These are phyloP conservation scores for Lumnitzera littorea DNA, from an alignment of 345 rosid species.

Conservation along the genomic window DNA sequence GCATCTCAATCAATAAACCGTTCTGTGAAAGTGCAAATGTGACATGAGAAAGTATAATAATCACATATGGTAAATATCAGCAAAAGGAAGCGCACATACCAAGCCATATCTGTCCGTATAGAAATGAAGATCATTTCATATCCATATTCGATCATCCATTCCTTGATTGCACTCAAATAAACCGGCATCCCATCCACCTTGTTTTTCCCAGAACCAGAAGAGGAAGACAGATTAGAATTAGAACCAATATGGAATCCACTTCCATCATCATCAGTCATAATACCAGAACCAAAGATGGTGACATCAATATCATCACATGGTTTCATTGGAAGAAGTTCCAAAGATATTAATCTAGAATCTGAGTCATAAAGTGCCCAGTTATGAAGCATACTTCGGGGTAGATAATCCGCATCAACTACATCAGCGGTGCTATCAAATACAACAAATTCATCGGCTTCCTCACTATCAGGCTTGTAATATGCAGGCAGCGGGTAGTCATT, in stretches of 20 bases:
- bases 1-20: too few species aligned
- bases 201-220: conserved; percentile 22
- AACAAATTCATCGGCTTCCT: conserved; percentile 66
- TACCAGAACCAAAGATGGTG: conserved; percentile 68
- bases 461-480: conserved; percentile 41
- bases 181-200: conserved; percentile 40
- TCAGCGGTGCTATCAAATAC: conserved; percentile 34
- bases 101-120: conserved; percentile 69
- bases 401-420: conserved; percentile 30
- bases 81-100: conserved; percentile 33
- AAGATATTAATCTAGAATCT: conserved; percentile 55
- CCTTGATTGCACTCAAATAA: conserved; percentile 65
- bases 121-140: conserved; percentile 50
- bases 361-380: conserved; percentile 85
- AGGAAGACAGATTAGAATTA: conserved; percentile 35
- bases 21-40: not conserved
- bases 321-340: conserved; percentile 83
- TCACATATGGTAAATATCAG: not conserved
- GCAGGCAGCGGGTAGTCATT: conserved; percentile 85
- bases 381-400: conserved; percentile 64
- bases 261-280: conserved; percentile 60
- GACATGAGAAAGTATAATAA: not conserved
- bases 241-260: conserved; percentile 44
- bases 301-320: conserved; percentile 66
- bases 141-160: conserved; percentile 85